Evolutionary conservation across 1,284 basidiomycete genomes (phyloP), one percentile per base, ranked within the genome.

Genomic region (Ganoderma resinaceum): DNA sequence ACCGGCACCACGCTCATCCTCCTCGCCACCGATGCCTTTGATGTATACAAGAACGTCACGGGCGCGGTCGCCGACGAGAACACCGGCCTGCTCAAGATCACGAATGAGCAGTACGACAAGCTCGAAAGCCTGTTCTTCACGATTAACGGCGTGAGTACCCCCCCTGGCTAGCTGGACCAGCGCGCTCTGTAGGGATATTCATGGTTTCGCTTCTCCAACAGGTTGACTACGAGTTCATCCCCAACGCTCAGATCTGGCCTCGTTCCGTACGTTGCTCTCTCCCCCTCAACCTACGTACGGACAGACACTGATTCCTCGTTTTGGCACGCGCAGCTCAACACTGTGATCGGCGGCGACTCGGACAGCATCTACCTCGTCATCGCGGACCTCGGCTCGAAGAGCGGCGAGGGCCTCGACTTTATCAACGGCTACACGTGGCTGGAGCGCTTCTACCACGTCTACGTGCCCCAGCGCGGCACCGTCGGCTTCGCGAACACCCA

Each of bases 361-460:
- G 61, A 72, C 73, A 61, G 37, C 62, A 62, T 78, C 14, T 80
- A 78, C 69, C 77, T 79, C 42, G 73, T 79, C 60, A 69, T 78
- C 37, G 67, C 59, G 57, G 68, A 74, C 71, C 23, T 76, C 33
- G 74, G 74, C 38, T 69, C 72, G 16, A 43, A 37, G 37, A 65
- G 65, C 42, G 76, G 77, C 42, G 43, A 65, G 14, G 78, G 78
- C 23, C 66, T 78, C 38, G 77, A 78, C 69, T 78, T 79, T 72
- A 75, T 78, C 70, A 78, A 80, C 67, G 77, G 80, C 46, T 68
- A 74, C 71, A 69, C 74, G 52, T 80, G 76, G 57, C 74, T 84
- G 14, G 87, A 91, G 78, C 86, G 89, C 23, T 91, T 87, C 84
- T 91, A 90, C 79, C 82, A 84, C n/a, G 87, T 90, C 33, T 90